Evolutionary conservation across 2,329 filamentous ascomycete genomes (phyloP).

Genomic region (Penicillium decumbens): DNA sequence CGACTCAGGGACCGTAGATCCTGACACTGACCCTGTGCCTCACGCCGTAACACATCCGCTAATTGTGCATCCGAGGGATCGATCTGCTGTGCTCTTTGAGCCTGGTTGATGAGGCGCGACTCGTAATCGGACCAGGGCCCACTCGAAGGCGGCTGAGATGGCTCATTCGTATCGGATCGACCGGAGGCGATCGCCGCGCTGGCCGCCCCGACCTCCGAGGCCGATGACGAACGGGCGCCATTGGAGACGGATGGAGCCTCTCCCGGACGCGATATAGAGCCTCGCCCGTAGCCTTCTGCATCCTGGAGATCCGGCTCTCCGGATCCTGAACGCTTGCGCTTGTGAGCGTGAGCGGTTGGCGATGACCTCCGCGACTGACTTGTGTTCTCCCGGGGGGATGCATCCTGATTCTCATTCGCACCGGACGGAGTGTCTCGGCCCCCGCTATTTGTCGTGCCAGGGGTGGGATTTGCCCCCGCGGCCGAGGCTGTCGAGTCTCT

Average conservation of each 20-base stretch:
- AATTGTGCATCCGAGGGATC: conserved; percentile 49
- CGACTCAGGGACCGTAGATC: conserved; percentile 37
- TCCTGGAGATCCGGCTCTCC: conserved; percentile 42
- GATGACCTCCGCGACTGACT: conserved; percentile 27
- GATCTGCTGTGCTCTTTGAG: conserved; percentile 44
- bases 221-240: conserved; percentile 16
- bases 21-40: conserved; percentile 38
- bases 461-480: background rate
- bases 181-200: conserved; percentile 21
- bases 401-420: conserved; percentile 1
- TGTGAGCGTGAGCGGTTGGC: conserved; percentile 49
- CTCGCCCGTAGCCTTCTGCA: conserved; percentile 22
- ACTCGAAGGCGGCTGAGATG: conserved; percentile 26
- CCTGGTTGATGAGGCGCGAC: conserved; percentile 42
- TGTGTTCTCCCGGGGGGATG: conserved; percentile 3
- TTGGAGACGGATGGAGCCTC: conserved; percentile 27
- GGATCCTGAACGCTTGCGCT: conserved; percentile 64
- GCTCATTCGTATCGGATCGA: conserved; percentile 31
- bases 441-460: background rate
- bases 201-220: conserved; percentile 17
- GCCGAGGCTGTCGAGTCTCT: conserved; percentile 25
- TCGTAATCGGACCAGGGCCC: conserved; percentile 39
- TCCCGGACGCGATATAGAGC: conserved; percentile 38
- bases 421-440: conserved; percentile 7
- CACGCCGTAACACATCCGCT: conserved; percentile 50